Conservation (phyloP, 1,284 basidiomycete species). For the Ustilago tritici region DNA sequence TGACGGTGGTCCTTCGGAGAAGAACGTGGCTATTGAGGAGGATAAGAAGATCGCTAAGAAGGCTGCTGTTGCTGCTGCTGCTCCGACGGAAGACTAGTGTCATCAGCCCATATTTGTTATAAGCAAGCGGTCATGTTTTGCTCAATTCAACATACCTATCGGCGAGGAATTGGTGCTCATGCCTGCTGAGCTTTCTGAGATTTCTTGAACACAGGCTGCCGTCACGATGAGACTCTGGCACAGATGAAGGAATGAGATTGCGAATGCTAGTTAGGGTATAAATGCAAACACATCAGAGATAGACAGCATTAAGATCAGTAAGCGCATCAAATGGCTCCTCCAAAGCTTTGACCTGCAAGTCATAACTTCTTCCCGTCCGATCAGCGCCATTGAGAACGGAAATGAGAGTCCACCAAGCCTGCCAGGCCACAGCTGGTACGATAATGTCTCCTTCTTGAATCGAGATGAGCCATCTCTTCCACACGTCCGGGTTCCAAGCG, state of each 20-base stretch:
- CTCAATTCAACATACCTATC: background rate
- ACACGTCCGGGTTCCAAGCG: constrained; percentile 51
- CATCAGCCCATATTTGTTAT: background rate
- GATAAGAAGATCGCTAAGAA: constrained; percentile 63
- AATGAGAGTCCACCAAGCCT: constrained; percentile 69
- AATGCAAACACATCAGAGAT: constrained; percentile 33
- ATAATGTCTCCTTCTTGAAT: constrained; percentile 60
- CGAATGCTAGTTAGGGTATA: constrained; percentile 3
- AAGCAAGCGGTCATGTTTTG: background rate
- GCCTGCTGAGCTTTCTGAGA: background rate
- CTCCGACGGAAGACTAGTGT: constrained; percentile 26
- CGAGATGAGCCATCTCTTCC: constrained; percentile 57
- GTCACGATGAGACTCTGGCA: too few relatives aligned
- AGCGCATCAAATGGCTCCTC: constrained; percentile 60
- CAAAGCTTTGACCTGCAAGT: constrained; percentile 61
- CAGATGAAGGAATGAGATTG: background rate
- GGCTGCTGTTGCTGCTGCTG: constrained; percentile 27
- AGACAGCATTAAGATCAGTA: constrained; percentile 55
- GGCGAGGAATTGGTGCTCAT: too few relatives aligned
- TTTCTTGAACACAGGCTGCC: too few relatives aligned
- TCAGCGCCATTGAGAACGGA: constrained; percentile 65
- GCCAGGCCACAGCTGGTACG: constrained; percentile 61
- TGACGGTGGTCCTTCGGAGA: constrained; percentile 57
- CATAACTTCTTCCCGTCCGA: constrained; percentile 57
- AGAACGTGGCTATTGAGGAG: constrained; percentile 66